Conservation (phyloP, 108 stramenopile species). For the Fragilariopsis cylindrus region DNA sequence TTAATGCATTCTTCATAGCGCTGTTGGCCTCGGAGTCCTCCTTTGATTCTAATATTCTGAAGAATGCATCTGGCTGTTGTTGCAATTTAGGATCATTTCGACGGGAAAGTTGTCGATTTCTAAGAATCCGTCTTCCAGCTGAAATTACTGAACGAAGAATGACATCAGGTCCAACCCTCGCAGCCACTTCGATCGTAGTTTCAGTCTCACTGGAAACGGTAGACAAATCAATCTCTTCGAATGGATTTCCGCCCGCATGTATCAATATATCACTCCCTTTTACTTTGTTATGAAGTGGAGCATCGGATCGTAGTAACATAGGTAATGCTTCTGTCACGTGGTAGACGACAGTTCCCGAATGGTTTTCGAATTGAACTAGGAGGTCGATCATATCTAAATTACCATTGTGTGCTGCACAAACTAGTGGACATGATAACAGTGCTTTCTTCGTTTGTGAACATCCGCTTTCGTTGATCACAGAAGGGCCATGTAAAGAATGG, state of each 20-base stretch:
- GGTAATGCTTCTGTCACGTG: conserved; percentile 27
- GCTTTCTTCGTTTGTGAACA: neutral
- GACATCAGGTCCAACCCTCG: neutral
- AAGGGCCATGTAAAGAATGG: conserved; percentile 16
- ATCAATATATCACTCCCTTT: conserved; percentile 30
- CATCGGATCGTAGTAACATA: conserved; percentile 20
- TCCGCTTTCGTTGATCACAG: neutral
- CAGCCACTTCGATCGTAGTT: conserved; percentile 21
- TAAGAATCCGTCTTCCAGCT: conserved; percentile 15
- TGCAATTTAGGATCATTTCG: conserved; percentile 61
- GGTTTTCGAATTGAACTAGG: conserved; percentile 52
- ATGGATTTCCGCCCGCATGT: conserved; percentile 55
- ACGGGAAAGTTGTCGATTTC: conserved; percentile 21
- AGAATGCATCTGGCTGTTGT: conserved; percentile 67
- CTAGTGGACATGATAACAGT: conserved; percentile 43
- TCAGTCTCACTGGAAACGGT: neutral
- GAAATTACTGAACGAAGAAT: conserved; percentile 18
- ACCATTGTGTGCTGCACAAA: conserved; percentile 51
- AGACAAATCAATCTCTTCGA: neutral
- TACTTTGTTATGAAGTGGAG: conserved; percentile 8
- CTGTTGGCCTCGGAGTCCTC: conserved; percentile 34
- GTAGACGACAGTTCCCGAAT: conserved; percentile 26
- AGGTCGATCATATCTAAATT: conserved; percentile 63
- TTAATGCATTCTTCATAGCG: conserved; percentile 34
- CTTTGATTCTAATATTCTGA: conserved; percentile 41